phyloP scores from a whole-genome alignment of 805 yeast genomes.

The Maudiozyma pseudohumilis region DNA sequence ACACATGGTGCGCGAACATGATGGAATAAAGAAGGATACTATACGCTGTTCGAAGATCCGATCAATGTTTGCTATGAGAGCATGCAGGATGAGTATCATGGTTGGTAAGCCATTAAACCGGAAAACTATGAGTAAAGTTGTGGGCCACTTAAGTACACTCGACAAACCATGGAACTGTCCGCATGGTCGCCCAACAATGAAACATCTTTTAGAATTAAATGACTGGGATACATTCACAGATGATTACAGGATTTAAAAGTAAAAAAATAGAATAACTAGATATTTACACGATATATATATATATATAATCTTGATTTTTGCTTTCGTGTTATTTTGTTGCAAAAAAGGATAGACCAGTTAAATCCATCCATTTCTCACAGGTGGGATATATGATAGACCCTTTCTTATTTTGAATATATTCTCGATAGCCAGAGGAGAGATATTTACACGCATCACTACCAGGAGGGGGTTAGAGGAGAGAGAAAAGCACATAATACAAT shows the following conservation, averaged over 20 bases:
- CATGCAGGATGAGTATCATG: slow-evolving; percentile 92
- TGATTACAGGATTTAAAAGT: not conserved
- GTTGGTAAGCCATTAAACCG: slow-evolving; percentile 62
- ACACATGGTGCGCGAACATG: slow-evolving; percentile 50
- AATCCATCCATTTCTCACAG: no score
- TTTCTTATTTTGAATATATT: no score
- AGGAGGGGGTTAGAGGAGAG: no score
- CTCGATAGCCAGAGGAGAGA: no score
- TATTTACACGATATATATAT: not conserved
- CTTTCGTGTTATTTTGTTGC: not conserved
- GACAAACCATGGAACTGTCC: slow-evolving; percentile 97
- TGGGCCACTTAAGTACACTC: slow-evolving; percentile 53
- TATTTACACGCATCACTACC: no score
- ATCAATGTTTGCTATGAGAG: slow-evolving; percentile 85
- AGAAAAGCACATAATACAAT: no score
- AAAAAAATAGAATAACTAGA: not conserved
- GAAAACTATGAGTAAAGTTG: slow-evolving; percentile 58
- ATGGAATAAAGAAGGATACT: slow-evolving; percentile 30
- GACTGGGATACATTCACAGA: slow-evolving; percentile 1
- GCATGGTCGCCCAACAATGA: slow-evolving; percentile 95
- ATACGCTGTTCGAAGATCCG: slow-evolving; percentile 67
- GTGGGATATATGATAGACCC: no score
- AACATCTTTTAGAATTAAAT: slow-evolving; percentile 64
- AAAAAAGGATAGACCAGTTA: no score
- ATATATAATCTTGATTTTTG: not conserved